phyloP scores from a whole-genome alignment of 257 asterid species.

The Lycium ferocissimum region DNA sequence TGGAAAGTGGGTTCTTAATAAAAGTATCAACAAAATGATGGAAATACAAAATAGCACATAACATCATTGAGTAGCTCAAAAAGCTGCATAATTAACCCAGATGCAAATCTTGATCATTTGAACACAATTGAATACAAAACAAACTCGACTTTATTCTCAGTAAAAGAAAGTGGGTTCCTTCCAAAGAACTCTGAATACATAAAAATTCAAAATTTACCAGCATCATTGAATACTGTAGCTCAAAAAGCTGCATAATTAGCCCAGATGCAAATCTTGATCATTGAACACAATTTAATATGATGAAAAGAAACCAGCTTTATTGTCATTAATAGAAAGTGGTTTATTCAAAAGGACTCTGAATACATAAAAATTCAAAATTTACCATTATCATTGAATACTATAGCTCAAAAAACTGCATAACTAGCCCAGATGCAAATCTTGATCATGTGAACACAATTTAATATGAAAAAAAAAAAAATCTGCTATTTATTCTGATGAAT shows the following conservation, averaged over 20 bases:
- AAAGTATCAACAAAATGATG: not conserved
- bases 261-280: not conserved
- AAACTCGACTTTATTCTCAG: not conserved
- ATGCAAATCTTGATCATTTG: not conserved
- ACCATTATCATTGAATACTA: too few species aligned
- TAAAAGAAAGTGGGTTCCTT: too few species aligned
- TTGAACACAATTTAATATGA: too few species aligned
- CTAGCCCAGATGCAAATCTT: too few species aligned
- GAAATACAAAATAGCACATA: not conserved
- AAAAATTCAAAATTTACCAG: not conserved
- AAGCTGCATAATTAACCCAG: not conserved
- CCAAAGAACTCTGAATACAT: not conserved
- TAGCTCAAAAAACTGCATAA: too few species aligned
- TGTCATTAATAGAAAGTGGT: too few species aligned
- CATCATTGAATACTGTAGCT: conserved; percentile 19
- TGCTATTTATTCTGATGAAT: too few species aligned
- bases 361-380: too few species aligned
- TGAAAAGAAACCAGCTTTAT: too few species aligned
- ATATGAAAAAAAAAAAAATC: too few species aligned
- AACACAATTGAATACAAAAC: not conserved
- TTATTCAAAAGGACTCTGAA: too few species aligned
- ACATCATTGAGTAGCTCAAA: conserved; percentile 13
- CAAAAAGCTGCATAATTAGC: not conserved
- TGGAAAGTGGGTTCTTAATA: not conserved
- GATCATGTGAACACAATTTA: too few species aligned